A percentile compares a stretch with the other conserved stretches of the same genome.
Conservation (phyloP, 495 filamentous ascomycete species). For the Penicillium canescens region DNA sequence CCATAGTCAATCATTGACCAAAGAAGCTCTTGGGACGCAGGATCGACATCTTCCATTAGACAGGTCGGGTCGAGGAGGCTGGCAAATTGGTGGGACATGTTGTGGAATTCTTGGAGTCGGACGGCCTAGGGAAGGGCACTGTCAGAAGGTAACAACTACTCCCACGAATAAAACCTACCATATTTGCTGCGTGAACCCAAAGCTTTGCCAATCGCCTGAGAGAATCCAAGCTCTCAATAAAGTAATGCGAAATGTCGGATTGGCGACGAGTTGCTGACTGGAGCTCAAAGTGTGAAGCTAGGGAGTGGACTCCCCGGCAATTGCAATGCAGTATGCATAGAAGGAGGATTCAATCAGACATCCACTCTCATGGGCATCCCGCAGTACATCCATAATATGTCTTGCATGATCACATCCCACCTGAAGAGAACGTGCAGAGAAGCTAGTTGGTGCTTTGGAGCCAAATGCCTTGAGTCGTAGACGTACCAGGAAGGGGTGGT, state of each 20-base stretch:
- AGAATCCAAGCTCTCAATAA: slow-evolving; percentile 14
- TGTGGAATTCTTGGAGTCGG: slow-evolving; percentile 27
- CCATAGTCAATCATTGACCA: slow-evolving; percentile 32
- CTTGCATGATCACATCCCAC: slow-evolving; percentile 20
- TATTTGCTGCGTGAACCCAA: slow-evolving; percentile 27
- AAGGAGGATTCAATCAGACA: slow-evolving; percentile 23
- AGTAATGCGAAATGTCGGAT: slow-evolving; percentile 13
- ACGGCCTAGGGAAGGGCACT: slow-evolving; percentile 5
- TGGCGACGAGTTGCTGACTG: not conserved
- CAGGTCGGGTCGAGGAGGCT: slow-evolving; percentile 18
- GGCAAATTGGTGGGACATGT: slow-evolving; percentile 12
- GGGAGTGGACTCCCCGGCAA: slow-evolving; percentile 21
- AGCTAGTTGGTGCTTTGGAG: slow-evolving; percentile 21
- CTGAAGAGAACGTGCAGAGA: slow-evolving; percentile 20
- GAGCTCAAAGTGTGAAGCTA: slow-evolving; percentile 12
- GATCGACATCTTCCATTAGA: slow-evolving; percentile 17
- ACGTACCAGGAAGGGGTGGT: slow-evolving; percentile 29
- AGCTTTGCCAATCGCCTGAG: slow-evolving; percentile 16
- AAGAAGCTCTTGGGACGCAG: slow-evolving; percentile 9
- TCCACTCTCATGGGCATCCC: slow-evolving; percentile 14
- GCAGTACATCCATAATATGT: slow-evolving; percentile 19
- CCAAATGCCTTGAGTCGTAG: slow-evolving; percentile 20
- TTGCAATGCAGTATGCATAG: slow-evolving; percentile 21
- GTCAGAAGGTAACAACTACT: not conserved
- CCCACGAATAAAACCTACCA: slow-evolving; percentile 17